Conservation (phyloP, 106 monocot genomes). For the Allium cepa region DNA sequence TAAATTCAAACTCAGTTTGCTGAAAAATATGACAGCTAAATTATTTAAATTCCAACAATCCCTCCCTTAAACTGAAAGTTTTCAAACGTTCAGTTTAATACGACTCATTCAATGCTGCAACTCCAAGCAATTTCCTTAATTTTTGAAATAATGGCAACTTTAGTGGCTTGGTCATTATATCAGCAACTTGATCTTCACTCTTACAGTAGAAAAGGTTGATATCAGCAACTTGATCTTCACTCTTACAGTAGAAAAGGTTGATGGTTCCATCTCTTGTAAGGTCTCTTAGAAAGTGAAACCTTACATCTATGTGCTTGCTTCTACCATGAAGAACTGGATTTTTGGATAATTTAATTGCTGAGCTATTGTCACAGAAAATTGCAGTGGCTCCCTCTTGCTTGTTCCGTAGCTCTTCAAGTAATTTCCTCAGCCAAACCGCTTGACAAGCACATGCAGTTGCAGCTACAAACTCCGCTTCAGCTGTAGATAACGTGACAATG, state of each 20-base stretch:
- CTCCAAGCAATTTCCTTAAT: no score
- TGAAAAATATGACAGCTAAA: no score
- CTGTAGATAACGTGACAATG: background rate
- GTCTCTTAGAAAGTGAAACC: constrained; percentile 3
- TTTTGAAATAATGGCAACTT: no score
- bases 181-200: no score
- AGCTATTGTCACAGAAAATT: constrained; percentile 4
- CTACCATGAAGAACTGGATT: constrained; percentile 1
- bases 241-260: background rate
- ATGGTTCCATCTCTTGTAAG: background rate
- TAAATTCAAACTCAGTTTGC: no score
- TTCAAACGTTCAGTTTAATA: no score
- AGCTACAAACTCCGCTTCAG: constrained; percentile 2
- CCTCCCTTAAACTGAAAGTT: no score
- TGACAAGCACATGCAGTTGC: background rate
- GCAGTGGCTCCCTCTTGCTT: background rate
- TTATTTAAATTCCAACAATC: no score
- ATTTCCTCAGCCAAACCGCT: background rate
- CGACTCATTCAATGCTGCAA: no score
- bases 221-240: constrained; percentile 3
- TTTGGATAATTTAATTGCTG: background rate
- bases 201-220: no score
- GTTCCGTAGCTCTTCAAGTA: background rate
- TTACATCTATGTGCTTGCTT: constrained; percentile 3
- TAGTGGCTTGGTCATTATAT: background rate